Percentiles rank a stretch among this genome's conserved stretches.
Evolutionary conservation across 2,329 filamentous ascomycete genomes (phyloP).

Genomic region (Dichotomopilus funicola): DNA sequence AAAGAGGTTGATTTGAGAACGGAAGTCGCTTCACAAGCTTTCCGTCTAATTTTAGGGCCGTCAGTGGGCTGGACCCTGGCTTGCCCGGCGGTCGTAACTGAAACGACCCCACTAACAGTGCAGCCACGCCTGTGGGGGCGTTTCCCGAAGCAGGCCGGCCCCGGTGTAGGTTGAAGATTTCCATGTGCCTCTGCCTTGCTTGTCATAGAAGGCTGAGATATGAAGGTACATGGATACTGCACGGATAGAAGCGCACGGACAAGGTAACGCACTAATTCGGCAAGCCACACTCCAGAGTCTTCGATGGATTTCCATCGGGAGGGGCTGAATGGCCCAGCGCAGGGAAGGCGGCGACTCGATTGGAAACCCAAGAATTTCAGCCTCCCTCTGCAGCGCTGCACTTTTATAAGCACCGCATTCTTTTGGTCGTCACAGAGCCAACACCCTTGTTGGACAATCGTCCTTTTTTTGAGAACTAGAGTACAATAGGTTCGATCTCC

Average conservation of each 20-base stretch:
- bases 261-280: constrained; percentile 16
- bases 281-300: constrained; percentile 26
- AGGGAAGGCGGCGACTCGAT: constrained; percentile 23
- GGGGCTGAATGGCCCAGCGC: constrained; percentile 22
- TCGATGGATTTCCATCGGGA: constrained; percentile 27
- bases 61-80: neutral
- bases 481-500: neutral
- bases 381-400: constrained; percentile 17
- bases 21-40: neutral
- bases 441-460: constrained; percentile 9
- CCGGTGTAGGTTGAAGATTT: constrained; percentile 3
- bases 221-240: neutral
- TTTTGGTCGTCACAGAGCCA: constrained; percentile 6
- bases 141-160: neutral
- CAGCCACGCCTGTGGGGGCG: constrained; percentile 15
- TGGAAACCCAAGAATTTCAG: constrained; percentile 23
- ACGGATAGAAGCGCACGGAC: neutral
- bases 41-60: constrained; percentile 4
- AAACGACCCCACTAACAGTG: constrained; percentile 3
- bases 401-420: constrained; percentile 19
- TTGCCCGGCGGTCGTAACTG: neutral
- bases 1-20: neutral
- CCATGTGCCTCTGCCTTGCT: constrained; percentile 14
- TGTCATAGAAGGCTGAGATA: constrained; percentile 8
- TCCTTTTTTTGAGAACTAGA: neutral